These are phyloP conservation scores for Fraxinus greggii DNA, from an alignment of 305 asterid species.

Conservation along the genomic window DNA sequence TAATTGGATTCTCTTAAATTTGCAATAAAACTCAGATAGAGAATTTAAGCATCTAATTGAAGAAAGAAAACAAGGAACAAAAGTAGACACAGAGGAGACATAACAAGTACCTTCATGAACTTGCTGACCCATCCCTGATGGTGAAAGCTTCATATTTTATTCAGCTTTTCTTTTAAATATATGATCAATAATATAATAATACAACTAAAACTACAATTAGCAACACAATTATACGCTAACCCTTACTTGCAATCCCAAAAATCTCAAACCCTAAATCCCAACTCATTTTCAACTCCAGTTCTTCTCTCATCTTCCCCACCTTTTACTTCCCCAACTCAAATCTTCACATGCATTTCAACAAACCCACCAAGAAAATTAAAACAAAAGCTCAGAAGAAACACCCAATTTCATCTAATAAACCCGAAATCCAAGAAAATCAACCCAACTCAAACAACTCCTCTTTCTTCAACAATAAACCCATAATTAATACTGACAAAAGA, in stretches of 20 bases:
- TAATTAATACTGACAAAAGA: constrained; percentile 9
- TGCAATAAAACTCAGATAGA: constrained; percentile 9
- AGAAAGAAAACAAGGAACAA: constrained; percentile 25
- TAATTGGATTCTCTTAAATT: constrained; percentile 8
- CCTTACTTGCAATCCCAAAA: constrained; percentile 31
- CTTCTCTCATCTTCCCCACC: constrained; percentile 27
- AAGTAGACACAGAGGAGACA: constrained; percentile 16
- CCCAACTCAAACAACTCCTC: constrained; percentile 31
- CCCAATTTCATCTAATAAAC: constrained; percentile 20
- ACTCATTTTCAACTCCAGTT: constrained; percentile 21
- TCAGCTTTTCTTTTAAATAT: not conserved
- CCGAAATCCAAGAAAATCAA: constrained; percentile 12
- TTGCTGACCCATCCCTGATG: not conserved
- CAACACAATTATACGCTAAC: constrained; percentile 24
- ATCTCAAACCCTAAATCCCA: constrained; percentile 38
- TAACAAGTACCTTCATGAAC: not conserved
- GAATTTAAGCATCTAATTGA: constrained; percentile 16
- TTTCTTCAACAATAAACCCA: constrained; percentile 39
- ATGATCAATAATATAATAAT: constrained; percentile 20
- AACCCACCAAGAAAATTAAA: constrained; percentile 13
- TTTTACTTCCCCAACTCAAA: constrained; percentile 12
- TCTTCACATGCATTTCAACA: constrained; percentile 23
- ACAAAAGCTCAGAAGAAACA: not conserved
- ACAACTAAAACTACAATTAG: constrained; percentile 21
- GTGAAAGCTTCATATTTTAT: not conserved